Percentiles rank a stretch among this genome's conserved stretches.
phyloP scores from a whole-genome alignment of 2,329 filamentous ascomycete species.

The Hypocrella siamensis region DNA sequence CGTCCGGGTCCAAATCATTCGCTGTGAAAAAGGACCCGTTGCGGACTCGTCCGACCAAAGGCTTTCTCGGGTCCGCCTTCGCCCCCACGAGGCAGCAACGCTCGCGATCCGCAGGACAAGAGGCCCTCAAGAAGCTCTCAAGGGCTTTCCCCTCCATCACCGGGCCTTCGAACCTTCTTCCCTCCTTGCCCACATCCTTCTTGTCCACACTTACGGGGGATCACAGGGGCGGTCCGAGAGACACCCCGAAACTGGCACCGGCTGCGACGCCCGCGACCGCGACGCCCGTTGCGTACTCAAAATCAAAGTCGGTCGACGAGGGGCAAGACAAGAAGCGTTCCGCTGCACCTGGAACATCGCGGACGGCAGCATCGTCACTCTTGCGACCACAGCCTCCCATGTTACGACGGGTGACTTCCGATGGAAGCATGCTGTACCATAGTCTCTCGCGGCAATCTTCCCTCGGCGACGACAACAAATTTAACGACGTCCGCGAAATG shows the following conservation, averaged over 20 bases:
- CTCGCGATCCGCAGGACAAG: conserved; percentile 39
- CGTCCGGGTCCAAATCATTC: conserved; percentile 8
- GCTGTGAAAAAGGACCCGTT: conserved; percentile 6
- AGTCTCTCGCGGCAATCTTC: conserved; percentile 67
- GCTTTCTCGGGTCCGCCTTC: conserved; percentile 28
- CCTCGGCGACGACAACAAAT: conserved; percentile 68
- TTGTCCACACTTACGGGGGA: conserved; percentile 18
- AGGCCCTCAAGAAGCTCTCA: conserved; percentile 40
- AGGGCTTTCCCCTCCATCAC: conserved; percentile 38
- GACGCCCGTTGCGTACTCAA: background rate
- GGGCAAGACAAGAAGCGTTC: background rate
- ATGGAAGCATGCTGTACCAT: conserved; percentile 65
- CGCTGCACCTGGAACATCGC: background rate
- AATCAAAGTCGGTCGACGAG: background rate
- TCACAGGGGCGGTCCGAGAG: conserved; percentile 5
- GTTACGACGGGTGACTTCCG: conserved; percentile 24
- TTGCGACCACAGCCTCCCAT: conserved; percentile 9
- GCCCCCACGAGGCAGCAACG: conserved; percentile 29
- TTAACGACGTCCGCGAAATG: conserved; percentile 66
- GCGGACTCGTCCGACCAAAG: conserved; percentile 11
- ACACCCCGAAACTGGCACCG: background rate
- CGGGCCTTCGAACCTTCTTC: conserved; percentile 15
- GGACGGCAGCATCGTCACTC: background rate
- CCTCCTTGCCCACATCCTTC: conserved; percentile 27
- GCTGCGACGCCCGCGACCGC: background rate